Evolutionary conservation across 2,329 filamentous ascomycete genomes (phyloP).

Genomic region (Arthroderma sp.): DNA sequence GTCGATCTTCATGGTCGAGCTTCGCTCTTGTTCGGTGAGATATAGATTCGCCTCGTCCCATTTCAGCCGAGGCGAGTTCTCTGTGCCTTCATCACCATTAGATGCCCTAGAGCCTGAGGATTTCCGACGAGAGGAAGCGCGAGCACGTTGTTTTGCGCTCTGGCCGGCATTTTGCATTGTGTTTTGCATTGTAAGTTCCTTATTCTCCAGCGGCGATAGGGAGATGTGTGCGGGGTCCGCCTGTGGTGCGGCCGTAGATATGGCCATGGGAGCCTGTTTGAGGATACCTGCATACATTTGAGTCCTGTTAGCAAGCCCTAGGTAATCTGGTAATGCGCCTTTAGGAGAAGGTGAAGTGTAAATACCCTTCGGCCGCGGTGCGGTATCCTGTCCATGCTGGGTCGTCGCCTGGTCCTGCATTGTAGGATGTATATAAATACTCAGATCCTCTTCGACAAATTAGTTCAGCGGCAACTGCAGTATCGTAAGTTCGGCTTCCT

Average conservation of each 20-base stretch:
- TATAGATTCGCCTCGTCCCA: conserved; percentile 99
- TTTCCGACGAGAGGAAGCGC: conserved; percentile 56
- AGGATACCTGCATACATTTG: conserved; percentile 63
- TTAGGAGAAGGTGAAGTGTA: not conserved
- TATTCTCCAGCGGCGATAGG: conserved; percentile 42
- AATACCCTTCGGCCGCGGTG: conserved; percentile 30
- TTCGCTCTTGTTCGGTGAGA: conserved; percentile 89
- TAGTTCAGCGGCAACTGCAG: not conserved
- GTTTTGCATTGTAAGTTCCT: conserved; percentile 87
- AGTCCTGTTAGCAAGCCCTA: not conserved
- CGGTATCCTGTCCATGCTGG: not conserved
- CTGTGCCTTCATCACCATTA: conserved; percentile 40
- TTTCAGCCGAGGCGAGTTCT: conserved; percentile 65
- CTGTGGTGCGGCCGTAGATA: conserved; percentile 25
- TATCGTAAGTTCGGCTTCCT: not conserved
- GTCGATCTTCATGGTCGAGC: conserved; percentile 95
- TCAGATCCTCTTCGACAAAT: not conserved
- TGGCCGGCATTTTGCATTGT: conserved; percentile 88
- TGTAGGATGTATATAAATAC: not conserved
- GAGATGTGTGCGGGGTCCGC: conserved; percentile 6
- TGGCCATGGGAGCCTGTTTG: conserved; percentile 65
- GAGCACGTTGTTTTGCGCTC: conserved; percentile 42
- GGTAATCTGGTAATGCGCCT: not conserved
- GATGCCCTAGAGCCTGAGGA: conserved; percentile 39
- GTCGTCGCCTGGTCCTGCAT: not conserved